Evolutionary conservation across 2,329 filamentous ascomycete genomes (phyloP), one percentile per base, ranked within the genome.

Genomic region (Verruconis gallopava): DNA sequence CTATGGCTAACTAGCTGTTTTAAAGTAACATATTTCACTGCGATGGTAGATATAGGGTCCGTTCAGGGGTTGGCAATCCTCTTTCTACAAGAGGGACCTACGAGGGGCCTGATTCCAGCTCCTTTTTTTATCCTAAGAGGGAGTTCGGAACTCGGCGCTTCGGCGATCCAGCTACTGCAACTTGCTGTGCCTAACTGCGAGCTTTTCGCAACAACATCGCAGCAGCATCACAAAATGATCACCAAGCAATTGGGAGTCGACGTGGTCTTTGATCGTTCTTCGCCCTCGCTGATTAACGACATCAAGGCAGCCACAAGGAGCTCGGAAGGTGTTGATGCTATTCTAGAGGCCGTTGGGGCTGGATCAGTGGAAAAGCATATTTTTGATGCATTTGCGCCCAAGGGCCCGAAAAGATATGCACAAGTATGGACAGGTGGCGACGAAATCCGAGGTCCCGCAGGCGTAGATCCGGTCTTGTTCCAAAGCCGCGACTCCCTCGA

Each of bases 301-400:
- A 4, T 72, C 69, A 0, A 66, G 66, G 48, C 60, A 57, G 40
- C 55, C 4, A 73, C 71, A 0, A 64, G 71, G 0, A 55, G 61
- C 1, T 68, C 68, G 12, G 51, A 50, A 2, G 79, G 79, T 11
- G 71, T 80, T 5, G 70, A 81, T 50, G 66, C 77, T 46, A 61
- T 82, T 30, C 52, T 81, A 30, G 79, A 83, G 50, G 71, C 81
- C 13, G 75, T 79, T 13, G 78, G 75, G 12, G 79, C 25, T 3
- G 57, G 32, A 12, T 43, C 40, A 3, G 22, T 21, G 4, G 45
- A 53, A 33, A 43, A 44, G 1, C 42, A 48, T 12, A 46, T 61
- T 3, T 56, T 52, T 25, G 51, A 53, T 2, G 46, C 50, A 3
- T 40, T 62, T 4, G 45, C 47, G 12, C 6, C 38, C 3, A 45